Evolutionary conservation across 192 early-diverging fungal species (phyloP).

Genomic region (Coemansia sp.): DNA sequence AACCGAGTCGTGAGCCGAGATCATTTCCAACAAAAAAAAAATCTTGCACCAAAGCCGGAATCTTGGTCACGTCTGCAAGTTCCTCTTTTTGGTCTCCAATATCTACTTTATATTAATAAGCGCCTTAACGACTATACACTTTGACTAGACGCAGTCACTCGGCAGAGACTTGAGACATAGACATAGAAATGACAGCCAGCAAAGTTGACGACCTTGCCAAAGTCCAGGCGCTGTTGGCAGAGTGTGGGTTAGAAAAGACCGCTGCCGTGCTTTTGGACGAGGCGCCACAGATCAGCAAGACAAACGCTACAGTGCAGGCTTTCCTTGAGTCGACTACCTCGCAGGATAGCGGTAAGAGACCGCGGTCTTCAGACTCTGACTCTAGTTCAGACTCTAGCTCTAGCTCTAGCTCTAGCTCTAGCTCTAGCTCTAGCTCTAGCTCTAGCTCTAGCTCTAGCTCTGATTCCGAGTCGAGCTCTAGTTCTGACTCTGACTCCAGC

Average conservation of each 20-base stretch:
- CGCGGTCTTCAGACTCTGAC: conserved; percentile 39
- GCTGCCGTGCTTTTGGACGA: conserved; percentile 37
- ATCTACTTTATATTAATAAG: neutral
- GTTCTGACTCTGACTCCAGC: neutral
- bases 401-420: neutral
- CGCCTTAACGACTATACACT: neutral
- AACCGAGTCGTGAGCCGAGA: conserved; percentile 1
- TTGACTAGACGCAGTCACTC: conserved; percentile 9
- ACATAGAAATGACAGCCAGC: conserved; percentile 10
- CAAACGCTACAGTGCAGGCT: conserved; percentile 25
- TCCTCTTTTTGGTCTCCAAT: neutral
- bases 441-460: conserved; percentile 22
- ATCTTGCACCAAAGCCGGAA: no score
- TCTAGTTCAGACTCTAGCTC: conserved; percentile 45
- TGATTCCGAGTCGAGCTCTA: conserved; percentile 13
- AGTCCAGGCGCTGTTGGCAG: conserved; percentile 33
- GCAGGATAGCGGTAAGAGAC: conserved; percentile 14
- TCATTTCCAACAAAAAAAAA: neutral
- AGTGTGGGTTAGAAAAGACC: conserved; percentile 37
- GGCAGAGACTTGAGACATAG: neutral
- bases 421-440: conserved; percentile 4
- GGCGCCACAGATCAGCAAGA: conserved; percentile 36
- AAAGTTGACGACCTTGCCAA: conserved; percentile 26
- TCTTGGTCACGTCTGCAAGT: neutral
- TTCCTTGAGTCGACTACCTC: conserved; percentile 30